phyloP scores from a whole-genome alignment of 2,329 filamentous ascomycete species.

The Penicillium sp. region DNA sequence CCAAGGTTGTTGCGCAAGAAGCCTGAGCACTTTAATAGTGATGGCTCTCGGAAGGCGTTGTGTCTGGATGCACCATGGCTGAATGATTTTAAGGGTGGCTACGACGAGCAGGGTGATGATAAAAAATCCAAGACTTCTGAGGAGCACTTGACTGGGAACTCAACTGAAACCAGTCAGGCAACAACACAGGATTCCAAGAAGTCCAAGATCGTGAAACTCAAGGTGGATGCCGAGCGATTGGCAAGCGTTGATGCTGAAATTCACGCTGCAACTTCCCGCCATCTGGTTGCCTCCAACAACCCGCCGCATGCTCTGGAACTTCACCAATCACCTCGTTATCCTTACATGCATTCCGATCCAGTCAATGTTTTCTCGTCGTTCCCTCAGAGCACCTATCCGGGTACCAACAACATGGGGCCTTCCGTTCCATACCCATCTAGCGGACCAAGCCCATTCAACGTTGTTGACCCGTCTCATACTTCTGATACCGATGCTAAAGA shows the following conservation, averaged over 20 bases:
- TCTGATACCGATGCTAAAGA: neutral
- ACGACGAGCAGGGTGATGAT: neutral
- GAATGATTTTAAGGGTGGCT: neutral
- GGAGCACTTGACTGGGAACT: neutral
- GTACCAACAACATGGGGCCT: neutral
- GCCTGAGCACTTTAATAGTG: neutral
- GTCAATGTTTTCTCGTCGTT: neutral
- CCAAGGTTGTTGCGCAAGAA: neutral
- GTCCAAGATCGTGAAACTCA: neutral
- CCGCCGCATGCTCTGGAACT: neutral
- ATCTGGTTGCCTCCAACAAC: neutral
- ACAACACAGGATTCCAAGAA: neutral
- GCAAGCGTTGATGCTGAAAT: neutral
- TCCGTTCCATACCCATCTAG: neutral
- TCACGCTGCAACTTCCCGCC: neutral
- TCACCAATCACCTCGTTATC: neutral
- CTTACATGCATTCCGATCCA: neutral
- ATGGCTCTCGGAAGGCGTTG: conserved; percentile 15
- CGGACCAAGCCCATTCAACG: neutral
- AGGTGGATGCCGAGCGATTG: neutral
- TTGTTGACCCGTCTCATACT: neutral
- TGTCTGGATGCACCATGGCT: neutral
- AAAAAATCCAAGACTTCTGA: neutral
- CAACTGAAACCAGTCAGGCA: neutral
- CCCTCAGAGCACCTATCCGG: neutral